Evolutionary conservation across 306 rosid genomes (phyloP).

Genomic region (Cajanus cajan): DNA sequence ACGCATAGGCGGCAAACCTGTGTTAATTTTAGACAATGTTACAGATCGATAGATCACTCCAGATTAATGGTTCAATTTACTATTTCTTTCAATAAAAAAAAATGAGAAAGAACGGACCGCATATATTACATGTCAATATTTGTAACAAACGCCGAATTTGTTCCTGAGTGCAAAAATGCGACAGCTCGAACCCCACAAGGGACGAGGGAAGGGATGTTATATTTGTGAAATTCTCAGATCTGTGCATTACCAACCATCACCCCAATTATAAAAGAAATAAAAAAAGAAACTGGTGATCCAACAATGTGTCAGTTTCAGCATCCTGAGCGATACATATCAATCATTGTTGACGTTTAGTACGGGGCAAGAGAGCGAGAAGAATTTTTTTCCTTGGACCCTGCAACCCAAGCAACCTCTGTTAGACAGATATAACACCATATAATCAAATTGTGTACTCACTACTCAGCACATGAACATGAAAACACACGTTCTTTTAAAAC

Average conservation of each 20-base stretch:
- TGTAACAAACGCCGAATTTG: conserved; percentile 20
- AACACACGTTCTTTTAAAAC: background rate
- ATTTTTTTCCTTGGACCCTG: conserved; percentile 98
- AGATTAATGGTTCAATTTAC: conserved; percentile 25
- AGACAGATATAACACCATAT: conserved; percentile 20
- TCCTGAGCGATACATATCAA: conserved; percentile 24
- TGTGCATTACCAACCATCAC: conserved; percentile 24
- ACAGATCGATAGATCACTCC: background rate
- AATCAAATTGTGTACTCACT: background rate
- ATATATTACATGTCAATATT: conserved; percentile 39
- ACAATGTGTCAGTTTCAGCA: conserved; percentile 24
- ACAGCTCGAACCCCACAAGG: conserved; percentile 30
- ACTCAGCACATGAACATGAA: background rate
- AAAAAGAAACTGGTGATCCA: conserved; percentile 14
- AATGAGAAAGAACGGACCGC: background rate
- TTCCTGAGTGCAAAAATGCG: conserved; percentile 34
- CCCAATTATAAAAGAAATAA: conserved; percentile 8
- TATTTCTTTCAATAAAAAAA: background rate
- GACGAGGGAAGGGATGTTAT: conserved; percentile 35
- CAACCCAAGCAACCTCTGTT: conserved; percentile 38
- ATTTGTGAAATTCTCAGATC: conserved; percentile 9
- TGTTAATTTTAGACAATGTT: background rate
- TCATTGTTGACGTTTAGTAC: conserved; percentile 59
- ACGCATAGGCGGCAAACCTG: conserved; percentile 16
- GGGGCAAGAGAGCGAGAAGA: conserved; percentile 72